Percentiles rank a stretch among this genome's conserved stretches.
Conservation (phyloP, 179 eudicot genomes). For the Silene vulgaris region DNA sequence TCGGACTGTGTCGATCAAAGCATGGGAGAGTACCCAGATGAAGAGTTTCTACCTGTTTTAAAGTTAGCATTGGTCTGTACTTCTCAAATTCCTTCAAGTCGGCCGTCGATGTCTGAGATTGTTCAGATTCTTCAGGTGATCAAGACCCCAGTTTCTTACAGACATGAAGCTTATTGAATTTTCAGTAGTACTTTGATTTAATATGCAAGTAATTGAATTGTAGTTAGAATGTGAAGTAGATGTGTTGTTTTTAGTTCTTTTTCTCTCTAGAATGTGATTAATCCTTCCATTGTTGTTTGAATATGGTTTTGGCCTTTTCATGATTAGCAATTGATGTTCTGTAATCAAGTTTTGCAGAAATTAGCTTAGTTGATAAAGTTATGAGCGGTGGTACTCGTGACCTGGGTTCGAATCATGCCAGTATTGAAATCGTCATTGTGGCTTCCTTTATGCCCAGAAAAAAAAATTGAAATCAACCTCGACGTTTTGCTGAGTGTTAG, state of each 20-base stretch:
- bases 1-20: conserved; percentile 73
- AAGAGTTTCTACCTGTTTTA: conserved; percentile 76
- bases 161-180: conserved; percentile 48
- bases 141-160: conserved; percentile 65
- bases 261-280: conserved; percentile 18
- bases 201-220: not conserved
- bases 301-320: not conserved
- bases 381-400: too few relatives aligned
- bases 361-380: too few relatives aligned
- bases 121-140: conserved; percentile 93
- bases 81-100: conserved; percentile 87
- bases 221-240: conserved; percentile 22
- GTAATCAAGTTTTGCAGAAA: not conserved
- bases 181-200: conserved; percentile 9
- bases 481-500: not conserved
- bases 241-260: not conserved
- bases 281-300: conserved; percentile 15
- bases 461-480: not conserved
- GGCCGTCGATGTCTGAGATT: conserved; percentile 94
- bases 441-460: too few relatives aligned
- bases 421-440: too few relatives aligned
- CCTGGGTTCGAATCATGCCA: too few relatives aligned
- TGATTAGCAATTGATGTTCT: not conserved
- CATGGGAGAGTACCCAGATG: conserved; percentile 78
- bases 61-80: conserved; percentile 92